phyloP scores from a whole-genome alignment of 73 alveolate genomes.

The Symbiodinium pilosum region DNA sequence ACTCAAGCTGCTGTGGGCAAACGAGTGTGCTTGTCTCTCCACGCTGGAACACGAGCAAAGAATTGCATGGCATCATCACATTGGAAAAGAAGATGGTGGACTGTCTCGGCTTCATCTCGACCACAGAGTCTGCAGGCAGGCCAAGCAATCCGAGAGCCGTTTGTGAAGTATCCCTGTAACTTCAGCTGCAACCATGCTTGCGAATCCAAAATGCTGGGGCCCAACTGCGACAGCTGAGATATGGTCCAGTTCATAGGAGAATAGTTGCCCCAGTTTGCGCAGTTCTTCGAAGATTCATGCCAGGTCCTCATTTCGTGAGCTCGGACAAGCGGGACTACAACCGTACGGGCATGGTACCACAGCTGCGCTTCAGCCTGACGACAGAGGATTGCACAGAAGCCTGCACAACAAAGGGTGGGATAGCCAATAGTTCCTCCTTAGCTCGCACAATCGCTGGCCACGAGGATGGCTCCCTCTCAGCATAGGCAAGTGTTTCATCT shows the following conservation, averaged over 20 bases:
- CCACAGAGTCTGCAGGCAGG: background rate
- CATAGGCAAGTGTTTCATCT: background rate
- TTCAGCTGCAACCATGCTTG: background rate
- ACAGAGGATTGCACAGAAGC: background rate
- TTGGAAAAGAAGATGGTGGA: background rate
- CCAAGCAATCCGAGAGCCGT: background rate
- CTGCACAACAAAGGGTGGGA: background rate
- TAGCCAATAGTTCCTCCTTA: background rate
- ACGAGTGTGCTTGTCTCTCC: background rate
- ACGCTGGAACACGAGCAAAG: background rate
- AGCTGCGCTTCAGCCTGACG: background rate
- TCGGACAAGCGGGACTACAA: background rate
- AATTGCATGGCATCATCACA: background rate
- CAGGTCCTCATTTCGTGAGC: background rate
- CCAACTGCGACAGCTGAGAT: background rate
- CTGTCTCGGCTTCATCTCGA: background rate
- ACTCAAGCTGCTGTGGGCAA: background rate
- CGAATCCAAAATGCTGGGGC: background rate
- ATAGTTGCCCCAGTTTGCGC: background rate
- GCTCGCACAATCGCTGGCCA: background rate
- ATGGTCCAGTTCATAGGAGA: background rate
- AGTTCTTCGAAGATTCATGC: background rate
- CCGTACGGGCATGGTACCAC: background rate
- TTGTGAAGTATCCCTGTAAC: background rate
- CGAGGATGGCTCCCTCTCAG: background rate